Base-by-base conservation (phyloP, 305 asterid species). In the Salvia sclarea region DNA sequence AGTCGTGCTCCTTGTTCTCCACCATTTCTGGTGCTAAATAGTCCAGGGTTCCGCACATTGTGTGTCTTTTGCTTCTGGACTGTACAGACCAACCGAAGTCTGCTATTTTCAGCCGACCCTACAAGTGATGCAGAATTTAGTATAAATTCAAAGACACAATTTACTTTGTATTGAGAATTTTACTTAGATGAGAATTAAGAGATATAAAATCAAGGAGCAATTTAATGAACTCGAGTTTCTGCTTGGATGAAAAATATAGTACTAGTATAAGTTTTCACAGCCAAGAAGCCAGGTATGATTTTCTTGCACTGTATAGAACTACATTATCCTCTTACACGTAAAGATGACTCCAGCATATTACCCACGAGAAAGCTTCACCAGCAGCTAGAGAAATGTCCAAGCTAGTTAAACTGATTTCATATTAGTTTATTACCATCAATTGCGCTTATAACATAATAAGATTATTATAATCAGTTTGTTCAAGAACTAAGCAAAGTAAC, bases 21-120 rank as follows among this genome's bases (percentile, higher is more conserved):
- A 94, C 97, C 98, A 94, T 88, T 78, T 94, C 98, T 56, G 97
- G 98, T 65, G 98, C 96, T 76, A 94, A 73, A 78, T 94, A 94
- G 81, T 94, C 98, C 69, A 94, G 55, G 45, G 98, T 91, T 76
- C 98, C 98, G 74, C 97, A 88, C 97, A 93, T 88, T 2, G 98
- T 93, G 64, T 72, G 89, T 50, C 98, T 84, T 82, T 93, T 94
- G 82, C 70, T 76, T 68, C 65, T 79, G 60, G 98, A 94, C 77
- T 91, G 97, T 38, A 94, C 97, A 20, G 98, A 94, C 98, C 98
- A 94, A 64, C 96, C 96, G 66, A 91, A 91, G 79, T 94, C 98
- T 21, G 96, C 97, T 67, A 94, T 91, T 75, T 94, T 91, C 79
- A 94, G 84, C 68, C 91, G 86, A 21, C 97, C 98, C 97, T 92